phyloP scores from a whole-genome alignment of 768 basidiomycete species.

The Hortiboletus campestris region DNA sequence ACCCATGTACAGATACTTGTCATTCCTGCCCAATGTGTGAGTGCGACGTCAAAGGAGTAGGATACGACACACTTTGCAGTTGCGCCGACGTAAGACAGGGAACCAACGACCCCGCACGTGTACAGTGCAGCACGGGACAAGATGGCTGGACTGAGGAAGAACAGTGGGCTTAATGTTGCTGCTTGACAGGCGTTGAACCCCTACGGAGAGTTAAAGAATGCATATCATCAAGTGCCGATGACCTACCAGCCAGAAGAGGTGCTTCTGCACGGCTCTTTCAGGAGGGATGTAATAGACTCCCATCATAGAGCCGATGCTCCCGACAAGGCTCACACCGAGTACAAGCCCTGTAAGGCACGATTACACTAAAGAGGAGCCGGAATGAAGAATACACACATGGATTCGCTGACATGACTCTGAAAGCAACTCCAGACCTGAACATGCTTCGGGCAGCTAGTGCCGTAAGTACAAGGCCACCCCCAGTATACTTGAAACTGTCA shows the following conservation, averaged over 20 bases:
- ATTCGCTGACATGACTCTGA: conserved; percentile 78
- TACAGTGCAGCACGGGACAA: conserved; percentile 86
- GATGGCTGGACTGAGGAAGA: conserved; percentile 83
- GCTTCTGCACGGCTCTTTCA: conserved; percentile 73
- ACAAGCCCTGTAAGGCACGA: conserved; percentile 59
- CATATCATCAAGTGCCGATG: not conserved
- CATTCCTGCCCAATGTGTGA: conserved; percentile 44
- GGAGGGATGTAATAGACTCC: conserved; percentile 77
- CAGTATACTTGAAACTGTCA: conserved; percentile 81
- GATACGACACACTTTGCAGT: conserved; percentile 63
- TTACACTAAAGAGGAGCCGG: not conserved
- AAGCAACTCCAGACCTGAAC: conserved; percentile 65
- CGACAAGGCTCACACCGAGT: conserved; percentile 75
- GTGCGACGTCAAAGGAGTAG: not conserved
- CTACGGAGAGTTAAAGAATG: conserved; percentile 34
- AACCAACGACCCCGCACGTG: conserved; percentile 82
- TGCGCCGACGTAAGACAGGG: conserved; percentile 83
- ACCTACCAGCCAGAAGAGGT: conserved; percentile 76
- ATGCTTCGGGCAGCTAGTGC: conserved; percentile 77
- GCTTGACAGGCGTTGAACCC: conserved; percentile 87
- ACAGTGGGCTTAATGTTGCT: conserved; percentile 82
- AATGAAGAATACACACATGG: conserved; percentile 53
- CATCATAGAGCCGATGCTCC: conserved; percentile 84
- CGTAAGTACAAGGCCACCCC: conserved; percentile 72
- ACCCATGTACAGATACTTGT: conserved; percentile 83